Base-by-base conservation (phyloP, 106 monocot species). In the Ottelia alismoides region DNA sequence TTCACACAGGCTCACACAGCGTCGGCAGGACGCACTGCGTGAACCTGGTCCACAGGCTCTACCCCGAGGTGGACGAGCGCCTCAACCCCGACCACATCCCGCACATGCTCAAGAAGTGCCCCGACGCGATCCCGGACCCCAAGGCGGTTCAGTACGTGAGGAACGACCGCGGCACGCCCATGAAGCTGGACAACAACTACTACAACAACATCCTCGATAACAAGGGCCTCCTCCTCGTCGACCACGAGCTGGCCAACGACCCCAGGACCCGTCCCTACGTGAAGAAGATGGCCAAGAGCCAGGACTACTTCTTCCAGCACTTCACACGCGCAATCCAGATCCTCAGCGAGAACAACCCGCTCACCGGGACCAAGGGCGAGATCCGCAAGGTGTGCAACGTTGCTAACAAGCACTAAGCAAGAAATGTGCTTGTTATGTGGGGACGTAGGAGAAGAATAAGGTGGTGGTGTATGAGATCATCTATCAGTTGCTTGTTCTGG, bases 151-250 rank as follows among this genome's bases (percentile, higher is more conserved):
- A 87, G 50, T 87, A 81, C 65, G 87, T 87, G 27, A 60, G 81
- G 9, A 87, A 87, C 54, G 87, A 87, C 65, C 70, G 87, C 0
- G 81, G 77, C 25, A 81, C 87, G 1, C 87, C 81, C 3, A 87
- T 87, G 87, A 71, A 68, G 57, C 78, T 87, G 0, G 87, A 87
- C 78, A 87, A 87, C 72, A 81, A 87, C 81, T 87, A 87, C 74
- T 87, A 87, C 78, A 49, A 45, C 61, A 86, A 86, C 72, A 87
- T 87, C 29, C 66, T 87, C 1, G 81, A 81, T 51, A 57, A 75
- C 81, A 81, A 81, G 77, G 87, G 87, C 29, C 69, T 87, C 1
- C 74, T 87, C 44, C 28, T 65, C 10, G 87, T 87, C 28, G 87
- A 87, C 56, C 87, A 87, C 62, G 64, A 78, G 60, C 74, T 87